Evolutionary conservation across 2,329 filamentous ascomycete genomes (phyloP).

Genomic region (Onygena corvina): DNA sequence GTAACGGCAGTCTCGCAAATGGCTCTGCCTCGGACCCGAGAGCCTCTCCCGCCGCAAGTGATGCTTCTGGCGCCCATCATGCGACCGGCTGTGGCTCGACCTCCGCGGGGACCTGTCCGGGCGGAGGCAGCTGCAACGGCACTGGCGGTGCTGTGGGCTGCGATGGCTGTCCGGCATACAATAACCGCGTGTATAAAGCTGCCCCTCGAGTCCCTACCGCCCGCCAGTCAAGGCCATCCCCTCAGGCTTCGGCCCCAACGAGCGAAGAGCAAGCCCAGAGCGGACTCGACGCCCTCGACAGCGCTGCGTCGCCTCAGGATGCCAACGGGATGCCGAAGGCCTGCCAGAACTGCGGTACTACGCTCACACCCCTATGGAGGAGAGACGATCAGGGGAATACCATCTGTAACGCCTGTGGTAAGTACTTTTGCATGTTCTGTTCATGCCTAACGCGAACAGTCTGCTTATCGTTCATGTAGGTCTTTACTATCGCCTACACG

Average conservation of each 20-base stretch:
- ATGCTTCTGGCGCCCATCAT: slow-evolving; percentile 20
- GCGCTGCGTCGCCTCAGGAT: slow-evolving; percentile 18
- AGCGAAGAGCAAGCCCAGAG: slow-evolving; percentile 15
- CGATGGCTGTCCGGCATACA: slow-evolving; percentile 91
- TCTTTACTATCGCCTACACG: slow-evolving; percentile 91
- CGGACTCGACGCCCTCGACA: slow-evolving; percentile 19
- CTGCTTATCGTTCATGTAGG: slow-evolving; percentile 40
- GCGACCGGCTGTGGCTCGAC: slow-evolving; percentile 27
- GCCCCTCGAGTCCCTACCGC: slow-evolving; percentile 38
- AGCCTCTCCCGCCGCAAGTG: slow-evolving; percentile 26
- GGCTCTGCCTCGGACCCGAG: slow-evolving; percentile 11
- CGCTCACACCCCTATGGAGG: slow-evolving; percentile 90
- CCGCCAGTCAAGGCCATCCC: slow-evolving; percentile 23
- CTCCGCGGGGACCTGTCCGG: slow-evolving; percentile 76
- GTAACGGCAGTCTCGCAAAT: slow-evolving; percentile 17
- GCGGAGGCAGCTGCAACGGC: slow-evolving; percentile 88
- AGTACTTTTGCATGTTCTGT: slow-evolving; percentile 32
- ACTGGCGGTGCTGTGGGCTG: slow-evolving; percentile 92
- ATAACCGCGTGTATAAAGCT: slow-evolving; percentile 89
- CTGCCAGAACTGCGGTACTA: slow-evolving; percentile 94
- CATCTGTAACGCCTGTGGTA: slow-evolving; percentile 97
- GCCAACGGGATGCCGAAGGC: slow-evolving; percentile 57
- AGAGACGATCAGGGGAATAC: slow-evolving; percentile 89
- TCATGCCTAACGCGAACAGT: slow-evolving; percentile 8
- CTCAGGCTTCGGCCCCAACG: slow-evolving; percentile 22